These are phyloP conservation scores for Saccharum hybrid DNA, from an alignment of 202 grass and related monocot species.

Conservation along the genomic window DNA sequence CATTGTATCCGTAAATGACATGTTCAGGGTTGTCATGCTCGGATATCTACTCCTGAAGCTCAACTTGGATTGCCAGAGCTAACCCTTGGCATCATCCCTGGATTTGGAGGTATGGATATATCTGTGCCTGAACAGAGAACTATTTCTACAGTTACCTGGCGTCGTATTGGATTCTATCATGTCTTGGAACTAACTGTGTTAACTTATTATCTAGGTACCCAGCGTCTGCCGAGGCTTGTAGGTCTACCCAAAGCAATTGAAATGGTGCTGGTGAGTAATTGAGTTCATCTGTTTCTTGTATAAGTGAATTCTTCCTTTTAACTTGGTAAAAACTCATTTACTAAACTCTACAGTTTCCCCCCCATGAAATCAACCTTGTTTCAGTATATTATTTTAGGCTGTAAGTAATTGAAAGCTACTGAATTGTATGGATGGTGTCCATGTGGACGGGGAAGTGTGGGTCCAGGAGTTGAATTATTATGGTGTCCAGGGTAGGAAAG, in stretches of 20 bases:
- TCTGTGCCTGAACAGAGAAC: slow-evolving; percentile 14
- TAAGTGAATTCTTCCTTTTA: slow-evolving; percentile 21
- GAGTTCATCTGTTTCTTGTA: slow-evolving; percentile 39
- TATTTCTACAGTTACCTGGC: neutral
- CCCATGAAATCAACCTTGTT: neutral
- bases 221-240: slow-evolving; percentile 95
- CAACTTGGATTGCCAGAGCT: slow-evolving; percentile 97
- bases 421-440: slow-evolving; percentile 6
- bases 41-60: slow-evolving; percentile 87
- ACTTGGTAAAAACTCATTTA: neutral
- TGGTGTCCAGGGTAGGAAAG: neutral
- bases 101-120: slow-evolving; percentile 74
- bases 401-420: neutral
- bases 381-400: neutral
- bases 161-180: slow-evolving; percentile 37
- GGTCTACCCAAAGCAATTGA: slow-evolving; percentile 92
- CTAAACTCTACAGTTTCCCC: neutral
- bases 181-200: slow-evolving; percentile 36
- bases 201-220: slow-evolving; percentile 71
- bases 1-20: slow-evolving; percentile 19
- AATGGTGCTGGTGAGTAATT: slow-evolving; percentile 96
- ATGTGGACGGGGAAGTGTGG: neutral
- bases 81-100: slow-evolving; percentile 94
- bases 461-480: neutral
- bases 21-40: slow-evolving; percentile 86